Evolutionary conservation across 176 grass and related monocot genomes (phyloP).

Genomic region (Avena eriantha): DNA sequence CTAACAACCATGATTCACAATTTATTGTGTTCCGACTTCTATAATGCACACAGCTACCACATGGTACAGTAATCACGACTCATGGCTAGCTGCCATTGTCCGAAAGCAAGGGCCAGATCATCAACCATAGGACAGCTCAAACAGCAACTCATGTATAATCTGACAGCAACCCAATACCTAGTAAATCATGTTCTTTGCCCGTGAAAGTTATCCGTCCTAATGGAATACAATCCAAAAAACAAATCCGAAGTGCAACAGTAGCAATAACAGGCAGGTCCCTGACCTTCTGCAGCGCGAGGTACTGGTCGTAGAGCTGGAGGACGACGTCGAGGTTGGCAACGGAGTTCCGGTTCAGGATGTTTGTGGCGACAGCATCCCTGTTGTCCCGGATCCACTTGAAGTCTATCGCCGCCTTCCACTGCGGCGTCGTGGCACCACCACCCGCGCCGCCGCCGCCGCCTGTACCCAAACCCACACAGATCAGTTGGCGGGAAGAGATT

Average conservation of each 20-base stretch:
- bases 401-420: constrained; percentile 93
- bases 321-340: constrained; percentile 78
- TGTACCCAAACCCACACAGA: constrained; percentile 13
- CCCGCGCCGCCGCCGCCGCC: constrained; percentile 15
- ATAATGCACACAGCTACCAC: not conserved
- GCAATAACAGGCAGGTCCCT: not conserved
- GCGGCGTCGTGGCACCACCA: constrained; percentile 54
- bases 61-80: not conserved
- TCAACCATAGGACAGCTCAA: not conserved
- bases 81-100: not conserved
- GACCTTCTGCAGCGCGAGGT: constrained; percentile 88
- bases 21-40: not conserved
- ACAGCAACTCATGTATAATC: constrained; percentile 4
- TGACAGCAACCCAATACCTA: not conserved
- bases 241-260: not conserved
- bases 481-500: not conserved
- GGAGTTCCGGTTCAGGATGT: constrained; percentile 73
- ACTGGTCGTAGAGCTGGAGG: constrained; percentile 83
- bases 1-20: not conserved
- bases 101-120: not conserved
- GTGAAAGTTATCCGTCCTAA: not conserved
- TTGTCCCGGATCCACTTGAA: constrained; percentile 99
- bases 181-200: not conserved
- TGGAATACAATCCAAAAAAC: not conserved
- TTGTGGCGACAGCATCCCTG: constrained; percentile 63